Base-by-base conservation (phyloP, 805 yeast genomes). In the Yarrowia bubula region DNA sequence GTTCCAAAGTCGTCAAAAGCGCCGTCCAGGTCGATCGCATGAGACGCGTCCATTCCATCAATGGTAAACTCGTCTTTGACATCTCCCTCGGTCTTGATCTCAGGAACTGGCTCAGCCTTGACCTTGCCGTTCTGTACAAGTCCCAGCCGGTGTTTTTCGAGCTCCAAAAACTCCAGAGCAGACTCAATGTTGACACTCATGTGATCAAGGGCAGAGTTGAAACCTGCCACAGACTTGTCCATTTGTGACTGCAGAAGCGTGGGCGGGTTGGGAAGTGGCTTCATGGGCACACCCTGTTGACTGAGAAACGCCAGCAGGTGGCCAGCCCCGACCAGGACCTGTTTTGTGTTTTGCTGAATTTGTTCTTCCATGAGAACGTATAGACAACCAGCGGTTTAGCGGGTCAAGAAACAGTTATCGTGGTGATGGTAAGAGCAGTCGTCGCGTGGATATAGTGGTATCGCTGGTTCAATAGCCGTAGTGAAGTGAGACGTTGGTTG, bases 241-340 rank as follows among this genome's bases (percentile, higher is more conserved):
- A 70, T 67, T 7, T 69, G 37, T 7, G 66, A 41, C 47, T 70
- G 72, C 17, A 70, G 58, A 15, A 64, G 55, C 5, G 69, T 51
- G 1, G 71, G 70, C 4, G 72, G 71, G 64, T 70, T 70, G 14
- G 72, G 71, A 1, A 58, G 42, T 6, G 64, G 64, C 13, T 43
- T 43, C 50, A 58, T 58, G 35, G 50, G 50, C 33, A 43, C 64
- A 14, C 51, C 64, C 35, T 58, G 64, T 22, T 43, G 51, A 8
- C 43, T 37, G 11, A 64, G 48, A 28, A 53, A 64, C 33, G 66
- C 51, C 38, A 64, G 43, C 18, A 64, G 64, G 28, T 64, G 57
- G 13, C 64, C 66, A 4, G 66, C 64, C 8, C 51, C 63, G 14
- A 64, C 64, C 4, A 64, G 38, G n/a, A 42, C 44, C 33, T 62